These are phyloP conservation scores for Colletotrichum sp. DNA, from an alignment of 2,329 filamentous ascomycete species.

Conservation along the genomic window DNA sequence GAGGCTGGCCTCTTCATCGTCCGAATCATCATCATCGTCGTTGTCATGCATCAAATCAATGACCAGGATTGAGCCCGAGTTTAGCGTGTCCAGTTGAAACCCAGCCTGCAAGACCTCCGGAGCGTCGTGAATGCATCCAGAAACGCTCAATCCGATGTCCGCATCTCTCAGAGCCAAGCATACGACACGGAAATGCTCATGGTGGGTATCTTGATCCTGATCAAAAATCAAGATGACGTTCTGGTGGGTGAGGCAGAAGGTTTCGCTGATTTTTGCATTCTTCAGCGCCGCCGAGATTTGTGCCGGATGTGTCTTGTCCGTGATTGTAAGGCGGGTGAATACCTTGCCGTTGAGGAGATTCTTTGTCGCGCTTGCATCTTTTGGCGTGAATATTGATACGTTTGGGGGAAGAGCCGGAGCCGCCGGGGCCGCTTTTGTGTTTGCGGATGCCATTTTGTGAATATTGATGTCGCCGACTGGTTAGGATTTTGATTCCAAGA, in stretches of 20 bases:
- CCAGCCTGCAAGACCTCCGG: conserved; percentile 21
- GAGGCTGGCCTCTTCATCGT: conserved; percentile 19
- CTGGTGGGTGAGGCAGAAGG: conserved; percentile 23
- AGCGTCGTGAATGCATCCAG: conserved; percentile 26
- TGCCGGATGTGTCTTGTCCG: conserved; percentile 15
- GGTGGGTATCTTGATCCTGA: conserved; percentile 21
- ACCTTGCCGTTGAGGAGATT: conserved; percentile 20
- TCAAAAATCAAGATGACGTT: conserved; percentile 22
- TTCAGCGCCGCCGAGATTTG: conserved; percentile 13
- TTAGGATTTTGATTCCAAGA: too few species aligned
- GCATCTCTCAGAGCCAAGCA: conserved; percentile 26
- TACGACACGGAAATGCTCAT: conserved; percentile 26
- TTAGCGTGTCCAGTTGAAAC: conserved; percentile 26
- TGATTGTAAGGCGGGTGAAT: conserved; percentile 25
- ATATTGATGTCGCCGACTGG: background rate
- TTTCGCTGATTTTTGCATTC: background rate
- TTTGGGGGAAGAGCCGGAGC: conserved; percentile 23
- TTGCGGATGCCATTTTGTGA: background rate
- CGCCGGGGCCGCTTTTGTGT: background rate
- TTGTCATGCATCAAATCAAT: conserved; percentile 25
- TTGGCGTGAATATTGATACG: conserved; percentile 25
- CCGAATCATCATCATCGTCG: conserved; percentile 20
- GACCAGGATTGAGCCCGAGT: conserved; percentile 23
- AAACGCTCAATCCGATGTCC: conserved; percentile 25
- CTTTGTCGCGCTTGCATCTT: background rate